Evolutionary conservation across 2,329 filamentous ascomycete species (phyloP), one percentile per base, ranked within the genome.

Genomic region (Ophiocordyceps sinensis): DNA sequence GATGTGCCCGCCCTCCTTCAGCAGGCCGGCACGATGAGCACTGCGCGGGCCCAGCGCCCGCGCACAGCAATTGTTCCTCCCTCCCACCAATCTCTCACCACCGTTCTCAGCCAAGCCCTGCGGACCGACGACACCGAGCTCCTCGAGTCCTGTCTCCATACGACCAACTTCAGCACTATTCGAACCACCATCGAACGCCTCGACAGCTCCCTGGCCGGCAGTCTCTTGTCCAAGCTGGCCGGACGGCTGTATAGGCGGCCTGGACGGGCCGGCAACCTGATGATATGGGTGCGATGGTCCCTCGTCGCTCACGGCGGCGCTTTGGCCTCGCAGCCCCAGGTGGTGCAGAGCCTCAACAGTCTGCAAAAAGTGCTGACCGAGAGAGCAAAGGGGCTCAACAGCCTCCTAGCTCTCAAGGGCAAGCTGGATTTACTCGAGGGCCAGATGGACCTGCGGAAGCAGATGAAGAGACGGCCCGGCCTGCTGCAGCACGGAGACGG

Each of bases 251-350:
- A 94, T 62, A 77, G 82, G 49, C 78, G 86, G 36, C 91, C 91
- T 1, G 91, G 89, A 4, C 77, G 91, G 41, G 89, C 91, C 13
- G 87, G 88, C 40, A 85, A 81, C 55, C 75, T 98, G 28, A 88
- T 95, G 73, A 77, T 83, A 14, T 98, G 91, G 88, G 83, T 96
- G 36, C 88, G 95, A 62, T 94, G 87, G 85, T 89, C 86, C 1
- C 75, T 95, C 41, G 78, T 95, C 29, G 81, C 85, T 2, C 91
- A 98, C 56, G 91, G 91, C 49, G 91, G 89, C 48, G 88, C 88
- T 41, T 70, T 98, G 39, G 85, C 88, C 11, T 82, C 82, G 28
- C 85, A 94, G 58, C 78, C 84, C n/a, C 82, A 88, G 47, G 71
- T 94, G 31, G 73, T 91, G 50, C 79, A 80, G 54, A 80, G 81